phyloP scores from a whole-genome alignment of 1,284 basidiomycete species.

The Schizophyllum commune region DNA sequence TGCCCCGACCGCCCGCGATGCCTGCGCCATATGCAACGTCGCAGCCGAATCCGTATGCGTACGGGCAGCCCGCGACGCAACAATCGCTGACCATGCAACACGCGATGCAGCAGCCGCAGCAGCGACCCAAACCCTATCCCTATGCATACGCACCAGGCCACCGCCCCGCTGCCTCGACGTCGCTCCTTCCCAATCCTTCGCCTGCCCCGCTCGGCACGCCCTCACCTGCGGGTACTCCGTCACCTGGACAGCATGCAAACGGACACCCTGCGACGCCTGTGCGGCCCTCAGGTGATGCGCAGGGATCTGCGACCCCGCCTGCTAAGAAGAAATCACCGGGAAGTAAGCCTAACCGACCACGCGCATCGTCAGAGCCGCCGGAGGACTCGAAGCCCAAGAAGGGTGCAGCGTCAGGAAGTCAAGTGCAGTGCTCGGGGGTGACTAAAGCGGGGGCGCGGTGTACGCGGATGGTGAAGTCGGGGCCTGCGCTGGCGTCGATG shows the following conservation, averaged over 20 bases:
- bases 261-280: conserved; percentile 1
- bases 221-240: conserved; percentile 7
- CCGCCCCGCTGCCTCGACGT: conserved; percentile 10
- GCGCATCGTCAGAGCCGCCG: conserved; percentile 24
- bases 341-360: conserved; percentile 14
- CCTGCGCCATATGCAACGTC: background rate
- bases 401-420: conserved; percentile 15
- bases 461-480: conserved; percentile 48
- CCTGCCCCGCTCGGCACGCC: conserved; percentile 4
- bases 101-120: conserved; percentile 30
- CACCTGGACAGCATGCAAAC: conserved; percentile 2
- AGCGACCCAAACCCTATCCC: conserved; percentile 3
- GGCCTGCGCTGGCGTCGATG: conserved; percentile 28
- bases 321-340: conserved; percentile 7
- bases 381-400: conserved; percentile 21
- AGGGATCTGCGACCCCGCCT: conserved; percentile 8
- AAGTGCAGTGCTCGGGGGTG: conserved; percentile 51
- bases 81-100: conserved; percentile 55
- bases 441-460: conserved; percentile 64
- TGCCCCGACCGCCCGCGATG: conserved; percentile 32
- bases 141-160: conserved; percentile 7
- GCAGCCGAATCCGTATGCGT: conserved; percentile 19
- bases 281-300: background rate
- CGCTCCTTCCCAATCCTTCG: conserved; percentile 7
- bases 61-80: conserved; percentile 16